Evolutionary conservation across 306 rosid genomes (phyloP).

Genomic region (Cicer cuneatum): DNA sequence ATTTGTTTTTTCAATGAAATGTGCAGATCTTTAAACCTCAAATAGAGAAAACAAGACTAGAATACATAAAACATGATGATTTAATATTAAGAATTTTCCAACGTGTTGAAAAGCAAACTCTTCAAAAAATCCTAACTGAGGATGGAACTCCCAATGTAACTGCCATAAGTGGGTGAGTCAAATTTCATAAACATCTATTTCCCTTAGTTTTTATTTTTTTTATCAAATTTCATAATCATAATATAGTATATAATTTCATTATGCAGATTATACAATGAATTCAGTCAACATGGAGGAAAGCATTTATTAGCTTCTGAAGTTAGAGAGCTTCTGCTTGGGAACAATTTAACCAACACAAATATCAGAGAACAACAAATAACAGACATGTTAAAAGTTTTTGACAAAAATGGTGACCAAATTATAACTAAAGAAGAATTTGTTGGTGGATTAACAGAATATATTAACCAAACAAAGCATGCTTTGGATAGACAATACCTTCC

Average conservation of each 20-base stretch:
- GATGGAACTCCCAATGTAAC: constrained; percentile 57
- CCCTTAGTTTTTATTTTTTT: no score
- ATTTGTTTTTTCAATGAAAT: constrained; percentile 18
- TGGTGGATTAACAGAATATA: constrained; percentile 58
- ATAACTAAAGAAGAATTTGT: constrained; percentile 65
- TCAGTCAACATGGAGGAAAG: constrained; percentile 52
- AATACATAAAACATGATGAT: constrained; percentile 53
- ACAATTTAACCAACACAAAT: constrained; percentile 38
- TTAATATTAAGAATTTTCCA: constrained; percentile 56
- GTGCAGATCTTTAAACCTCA: constrained; percentile 55
- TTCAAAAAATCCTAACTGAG: constrained; percentile 54
- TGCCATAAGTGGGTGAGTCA: constrained; percentile 57
- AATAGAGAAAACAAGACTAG: constrained; percentile 57
- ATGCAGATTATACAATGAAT: constrained; percentile 59
- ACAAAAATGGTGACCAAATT: constrained; percentile 55
- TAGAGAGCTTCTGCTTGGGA: constrained; percentile 48
- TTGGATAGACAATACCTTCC: constrained; percentile 51
- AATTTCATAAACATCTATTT: neutral
- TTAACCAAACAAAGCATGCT: constrained; percentile 55
- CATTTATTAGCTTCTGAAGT: constrained; percentile 53
- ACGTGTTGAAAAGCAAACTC: constrained; percentile 58
- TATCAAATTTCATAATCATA: no score
- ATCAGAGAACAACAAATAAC: constrained; percentile 50
- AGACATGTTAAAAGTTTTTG: constrained; percentile 56
- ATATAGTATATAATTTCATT: neutral